Evolutionary conservation across 768 basidiomycete species (phyloP).

Genomic region (Strobilomyces confusus): DNA sequence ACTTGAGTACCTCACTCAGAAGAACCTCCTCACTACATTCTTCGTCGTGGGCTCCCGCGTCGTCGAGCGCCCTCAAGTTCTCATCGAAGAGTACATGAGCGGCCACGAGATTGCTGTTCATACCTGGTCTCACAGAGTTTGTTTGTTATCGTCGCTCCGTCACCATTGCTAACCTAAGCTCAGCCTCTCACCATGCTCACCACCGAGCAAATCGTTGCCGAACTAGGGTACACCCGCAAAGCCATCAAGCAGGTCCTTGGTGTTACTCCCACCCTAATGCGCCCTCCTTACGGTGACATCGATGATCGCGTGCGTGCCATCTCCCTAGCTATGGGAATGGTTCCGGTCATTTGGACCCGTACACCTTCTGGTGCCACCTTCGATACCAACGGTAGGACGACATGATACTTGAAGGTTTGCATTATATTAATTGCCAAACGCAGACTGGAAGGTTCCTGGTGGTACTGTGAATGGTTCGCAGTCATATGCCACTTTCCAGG

Average conservation of each 20-base stretch:
- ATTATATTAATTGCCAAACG: constrained; percentile 10
- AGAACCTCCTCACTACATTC: constrained; percentile 77
- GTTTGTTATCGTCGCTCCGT: constrained; percentile 9
- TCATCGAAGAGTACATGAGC: constrained; percentile 76
- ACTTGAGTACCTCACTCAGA: constrained; percentile 63
- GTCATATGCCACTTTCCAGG: constrained; percentile 65
- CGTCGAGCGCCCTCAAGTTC: constrained; percentile 68
- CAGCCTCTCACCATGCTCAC: constrained; percentile 67
- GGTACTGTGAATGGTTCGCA: constrained; percentile 65
- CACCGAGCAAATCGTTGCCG: constrained; percentile 84
- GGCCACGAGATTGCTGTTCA: constrained; percentile 83
- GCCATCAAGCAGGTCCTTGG: constrained; percentile 74
- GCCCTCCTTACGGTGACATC: constrained; percentile 81
- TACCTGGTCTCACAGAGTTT: constrained; percentile 84
- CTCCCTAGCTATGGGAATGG: constrained; percentile 83
- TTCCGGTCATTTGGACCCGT: constrained; percentile 87
- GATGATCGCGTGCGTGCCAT: constrained; percentile 95
- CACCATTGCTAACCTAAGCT: constrained; percentile 12
- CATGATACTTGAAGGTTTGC: not conserved
- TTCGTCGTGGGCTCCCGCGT: constrained; percentile 88
- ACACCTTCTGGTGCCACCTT: constrained; percentile 51
- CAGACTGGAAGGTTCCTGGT: constrained; percentile 86
- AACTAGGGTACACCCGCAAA: constrained; percentile 89
- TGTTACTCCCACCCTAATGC: constrained; percentile 74
- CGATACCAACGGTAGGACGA: constrained; percentile 63